Base-by-base conservation (phyloP, 2,329 filamentous ascomycete genomes). In the Fusarium protoensiforme region DNA sequence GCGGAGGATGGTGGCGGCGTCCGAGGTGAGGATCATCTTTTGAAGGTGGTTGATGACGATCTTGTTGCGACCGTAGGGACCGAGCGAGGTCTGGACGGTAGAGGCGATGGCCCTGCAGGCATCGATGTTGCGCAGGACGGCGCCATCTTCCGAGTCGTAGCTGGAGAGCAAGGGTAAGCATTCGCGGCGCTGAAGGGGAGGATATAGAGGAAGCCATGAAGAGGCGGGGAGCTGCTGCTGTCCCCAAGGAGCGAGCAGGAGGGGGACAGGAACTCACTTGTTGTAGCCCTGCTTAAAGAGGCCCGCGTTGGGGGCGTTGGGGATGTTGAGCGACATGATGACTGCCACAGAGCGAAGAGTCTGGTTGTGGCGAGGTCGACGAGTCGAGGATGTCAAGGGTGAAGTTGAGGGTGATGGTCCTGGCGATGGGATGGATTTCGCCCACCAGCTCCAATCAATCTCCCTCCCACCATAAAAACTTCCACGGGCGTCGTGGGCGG, bases 31-130 rank as follows among this genome's bases (percentile, higher is more conserved):
- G 79, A 98, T 97, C 96, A 99, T 98, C 89, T 99, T 99, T 85
- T 98, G 94, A 73, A 99, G 89, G 86, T 99, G 97, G 88, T 99
- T 99, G 89, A 99, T 98, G 86, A 99, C 94, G 81, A 99, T 95
- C 88, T 99, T 99, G 89, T 99, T 99, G 85, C 96, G 94, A 80
- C 96, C 96, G 85, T 98, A 98, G 69, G 96, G 96, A 61, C 96
- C 97, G 38, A 99, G 90, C 53, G 96, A 98, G 65, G 96, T 98
- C 87, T 98, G 95, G 58, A 99, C 96, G 61, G 96, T 99, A 79
- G 93, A 94, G 67, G 96, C 92, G 84, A 99, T 98, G 76, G 96
- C 94, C 75, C 95, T 91, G 87, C 96, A 99, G 82, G 97, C 96
- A 82, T 99, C 97, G 85, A 99, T 98, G 85, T 99, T 99, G 81